Conservation (phyloP, 495 filamentous ascomycete genomes). For the Hypoxylon lienhwacheense region DNA sequence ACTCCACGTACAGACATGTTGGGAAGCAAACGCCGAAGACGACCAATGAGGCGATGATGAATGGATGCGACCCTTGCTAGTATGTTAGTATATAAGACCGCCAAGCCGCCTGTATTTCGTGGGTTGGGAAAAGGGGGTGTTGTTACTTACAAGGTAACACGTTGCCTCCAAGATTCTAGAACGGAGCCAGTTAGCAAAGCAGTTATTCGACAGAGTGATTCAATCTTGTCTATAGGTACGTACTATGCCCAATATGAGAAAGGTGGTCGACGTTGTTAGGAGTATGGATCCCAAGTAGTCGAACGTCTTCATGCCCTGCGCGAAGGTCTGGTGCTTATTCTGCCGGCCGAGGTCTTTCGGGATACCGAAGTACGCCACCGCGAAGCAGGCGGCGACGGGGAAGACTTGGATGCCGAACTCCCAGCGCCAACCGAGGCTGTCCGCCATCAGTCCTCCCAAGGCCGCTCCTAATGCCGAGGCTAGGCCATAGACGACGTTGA, state of each 20-base stretch:
- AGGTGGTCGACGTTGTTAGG: conserved; percentile 64
- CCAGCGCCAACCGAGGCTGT: conserved; percentile 73
- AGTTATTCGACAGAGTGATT: background rate
- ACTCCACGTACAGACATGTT: conserved; percentile 65
- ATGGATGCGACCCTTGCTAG: conserved; percentile 61
- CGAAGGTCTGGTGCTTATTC: conserved; percentile 52
- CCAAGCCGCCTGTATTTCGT: background rate
- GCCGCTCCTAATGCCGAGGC: conserved; percentile 67
- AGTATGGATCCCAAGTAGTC: conserved; percentile 68
- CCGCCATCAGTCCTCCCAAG: conserved; percentile 72
- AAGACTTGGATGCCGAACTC: conserved; percentile 70
- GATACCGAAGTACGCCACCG: conserved; percentile 58
- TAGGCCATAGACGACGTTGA: conserved; percentile 68
- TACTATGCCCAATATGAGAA: conserved; percentile 70
- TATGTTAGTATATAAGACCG: conserved; percentile 7
- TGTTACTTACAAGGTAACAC: conserved; percentile 57
- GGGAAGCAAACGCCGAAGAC: conserved; percentile 58
- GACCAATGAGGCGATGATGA: conserved; percentile 65
- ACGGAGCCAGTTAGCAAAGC: conserved; percentile 28
- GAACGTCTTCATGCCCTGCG: conserved; percentile 64
- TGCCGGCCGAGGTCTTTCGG: conserved; percentile 62
- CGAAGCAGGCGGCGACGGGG: conserved; percentile 60
- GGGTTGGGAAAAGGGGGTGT: background rate
- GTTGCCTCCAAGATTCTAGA: conserved; percentile 78
- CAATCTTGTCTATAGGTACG: conserved; percentile 25